A percentile compares a stretch with the other conserved stretches of the same genome.
These are phyloP conservation scores for Entrophospora sp. DNA, from an alignment of 192 early-diverging fungal species.

Conservation along the genomic window DNA sequence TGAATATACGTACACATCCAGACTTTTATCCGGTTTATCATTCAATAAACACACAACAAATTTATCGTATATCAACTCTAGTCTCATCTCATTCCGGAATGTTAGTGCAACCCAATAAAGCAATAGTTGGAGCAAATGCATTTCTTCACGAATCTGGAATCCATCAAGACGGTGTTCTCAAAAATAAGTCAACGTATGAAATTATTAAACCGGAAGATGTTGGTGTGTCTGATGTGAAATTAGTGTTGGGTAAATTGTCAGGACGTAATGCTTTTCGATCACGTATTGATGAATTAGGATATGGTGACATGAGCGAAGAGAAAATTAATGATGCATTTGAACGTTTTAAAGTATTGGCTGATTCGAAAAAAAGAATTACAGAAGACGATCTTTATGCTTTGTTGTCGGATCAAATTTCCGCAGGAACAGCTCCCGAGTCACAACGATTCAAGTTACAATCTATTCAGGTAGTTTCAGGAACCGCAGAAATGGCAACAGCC, in stretches of 20 bases:
- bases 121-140: constrained; percentile 94
- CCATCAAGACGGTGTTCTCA: constrained; percentile 97
- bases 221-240: constrained; percentile 72
- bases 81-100: constrained; percentile 86
- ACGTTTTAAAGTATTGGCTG: constrained; percentile 87
- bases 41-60: constrained; percentile 80
- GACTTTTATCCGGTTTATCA: constrained; percentile 79
- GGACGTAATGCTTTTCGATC: constrained; percentile 87
- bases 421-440: constrained; percentile 23
- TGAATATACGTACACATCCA: constrained; percentile 94
- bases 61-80: constrained; percentile 82
- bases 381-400: constrained; percentile 87
- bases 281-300: constrained; percentile 71
- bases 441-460: constrained; percentile 55
- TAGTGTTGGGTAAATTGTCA: constrained; percentile 95
- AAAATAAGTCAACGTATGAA: constrained; percentile 93
- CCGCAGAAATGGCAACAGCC: constrained; percentile 65
- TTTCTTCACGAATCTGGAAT: constrained; percentile 97
- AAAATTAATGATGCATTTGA: constrained; percentile 76
- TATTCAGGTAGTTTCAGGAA: constrained; percentile 75
- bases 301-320: constrained; percentile 45
- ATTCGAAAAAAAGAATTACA: constrained; percentile 80
- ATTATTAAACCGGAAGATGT: constrained; percentile 92
- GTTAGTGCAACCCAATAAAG: constrained; percentile 96
- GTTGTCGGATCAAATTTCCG: constrained; percentile 62